These are phyloP conservation scores for Aplosporella prunicola DNA, from an alignment of 2,329 filamentous ascomycete species.

Conservation along the genomic window DNA sequence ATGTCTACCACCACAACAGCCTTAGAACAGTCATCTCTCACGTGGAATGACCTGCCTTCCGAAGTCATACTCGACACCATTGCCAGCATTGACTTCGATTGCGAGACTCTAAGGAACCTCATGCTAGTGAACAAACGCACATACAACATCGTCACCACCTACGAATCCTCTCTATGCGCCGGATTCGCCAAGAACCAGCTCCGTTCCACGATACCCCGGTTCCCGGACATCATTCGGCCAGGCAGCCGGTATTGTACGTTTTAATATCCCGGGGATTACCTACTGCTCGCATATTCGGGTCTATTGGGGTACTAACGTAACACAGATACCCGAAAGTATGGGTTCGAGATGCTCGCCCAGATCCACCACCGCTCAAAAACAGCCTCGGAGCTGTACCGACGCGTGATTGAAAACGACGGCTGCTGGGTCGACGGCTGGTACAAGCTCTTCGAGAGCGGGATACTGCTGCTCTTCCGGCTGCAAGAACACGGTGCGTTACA, in stretches of 20 bases:
- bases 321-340: too few relatives aligned
- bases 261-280: too few relatives aligned
- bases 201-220: not conserved
- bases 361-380: not conserved
- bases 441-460: constrained; percentile 1
- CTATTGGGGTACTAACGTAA: too few relatives aligned
- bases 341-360: constrained; percentile 1
- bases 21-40: not conserved
- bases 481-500: not conserved
- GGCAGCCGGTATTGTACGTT: not conserved
- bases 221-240: constrained; percentile 3
- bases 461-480: constrained; percentile 4
- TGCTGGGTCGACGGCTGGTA: constrained; percentile 3
- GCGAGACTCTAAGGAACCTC: constrained; percentile 2
- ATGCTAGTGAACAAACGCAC: constrained; percentile 4
- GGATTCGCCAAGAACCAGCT: constrained; percentile 4
- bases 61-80: constrained; percentile 6
- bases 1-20: not conserved
- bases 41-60: constrained; percentile 1
- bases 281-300: too few relatives aligned
- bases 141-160: constrained; percentile 1
- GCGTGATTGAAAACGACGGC: not conserved
- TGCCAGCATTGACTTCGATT: constrained; percentile 5
- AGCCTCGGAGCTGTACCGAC: not conserved
- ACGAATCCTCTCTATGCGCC: constrained; percentile 5